Evolutionary conservation across 1,284 basidiomycete genomes (phyloP).

Genomic region (Rhodotorula sp.): DNA sequence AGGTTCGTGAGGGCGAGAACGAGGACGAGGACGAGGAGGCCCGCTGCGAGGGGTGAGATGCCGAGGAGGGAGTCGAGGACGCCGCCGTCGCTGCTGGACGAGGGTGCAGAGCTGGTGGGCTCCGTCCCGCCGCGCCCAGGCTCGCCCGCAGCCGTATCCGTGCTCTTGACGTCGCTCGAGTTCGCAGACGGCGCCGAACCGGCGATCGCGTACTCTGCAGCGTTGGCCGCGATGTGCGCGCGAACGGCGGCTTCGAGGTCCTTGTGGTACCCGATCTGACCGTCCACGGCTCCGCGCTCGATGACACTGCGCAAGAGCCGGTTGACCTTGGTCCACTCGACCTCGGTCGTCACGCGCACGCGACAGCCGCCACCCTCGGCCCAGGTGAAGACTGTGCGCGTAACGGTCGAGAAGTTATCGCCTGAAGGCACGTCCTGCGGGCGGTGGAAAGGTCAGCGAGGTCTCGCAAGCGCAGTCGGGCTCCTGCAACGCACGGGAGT

Average conservation of each 20-base stretch:
- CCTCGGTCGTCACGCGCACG: slow-evolving; percentile 84
- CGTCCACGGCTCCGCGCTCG: slow-evolving; percentile 62
- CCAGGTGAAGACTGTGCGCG: slow-evolving; percentile 91
- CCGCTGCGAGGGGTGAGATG: neutral
- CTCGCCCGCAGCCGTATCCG: slow-evolving; percentile 5
- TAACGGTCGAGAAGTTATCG: slow-evolving; percentile 86
- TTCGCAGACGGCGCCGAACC: neutral
- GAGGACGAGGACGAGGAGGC: slow-evolving; percentile 15
- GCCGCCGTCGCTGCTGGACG: neutral
- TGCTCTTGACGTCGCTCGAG: slow-evolving; percentile 2
- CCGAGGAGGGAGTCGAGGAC: slow-evolving; percentile 17
- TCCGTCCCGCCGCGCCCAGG: neutral
- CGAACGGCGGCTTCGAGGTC: slow-evolving; percentile 84
- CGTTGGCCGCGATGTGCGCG: slow-evolving; percentile 80
- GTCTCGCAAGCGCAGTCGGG: neutral
- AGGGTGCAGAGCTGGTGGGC: neutral
- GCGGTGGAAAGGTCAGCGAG: neutral
- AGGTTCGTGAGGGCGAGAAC: slow-evolving; percentile 33
- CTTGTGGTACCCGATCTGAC: slow-evolving; percentile 83
- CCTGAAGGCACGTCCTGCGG: slow-evolving; percentile 81
- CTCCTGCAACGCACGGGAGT: slow-evolving; percentile 57
- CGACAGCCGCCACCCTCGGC: slow-evolving; percentile 73
- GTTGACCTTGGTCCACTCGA: slow-evolving; percentile 81
- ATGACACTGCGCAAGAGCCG: slow-evolving; percentile 29
- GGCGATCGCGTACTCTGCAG: slow-evolving; percentile 67